phyloP scores from a whole-genome alignment of 108 stramenopile species.

The Pseudonitzschia multiseries region DNA sequence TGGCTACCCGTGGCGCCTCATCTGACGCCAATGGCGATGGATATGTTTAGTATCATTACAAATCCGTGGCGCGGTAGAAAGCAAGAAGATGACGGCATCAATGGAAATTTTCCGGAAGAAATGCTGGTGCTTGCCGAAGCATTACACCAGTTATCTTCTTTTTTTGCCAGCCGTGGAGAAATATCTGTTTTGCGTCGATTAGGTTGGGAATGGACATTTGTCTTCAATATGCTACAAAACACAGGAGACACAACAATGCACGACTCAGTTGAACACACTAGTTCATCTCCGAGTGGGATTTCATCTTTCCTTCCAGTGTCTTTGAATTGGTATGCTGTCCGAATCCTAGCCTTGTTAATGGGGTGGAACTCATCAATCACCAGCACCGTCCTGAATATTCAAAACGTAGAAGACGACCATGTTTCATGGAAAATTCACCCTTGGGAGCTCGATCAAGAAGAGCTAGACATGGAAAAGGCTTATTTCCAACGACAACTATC shows the following conservation, averaged over 20 bases:
- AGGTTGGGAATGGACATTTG: constrained; percentile 77
- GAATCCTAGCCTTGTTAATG: constrained; percentile 58
- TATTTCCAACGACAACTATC: constrained; percentile 15
- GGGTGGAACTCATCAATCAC: constrained; percentile 53
- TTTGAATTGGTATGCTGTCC: constrained; percentile 66
- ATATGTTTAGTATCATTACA: constrained; percentile 43
- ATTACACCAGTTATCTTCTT: constrained; percentile 31
- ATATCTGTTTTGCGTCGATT: constrained; percentile 39
- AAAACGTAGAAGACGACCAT: constrained; percentile 43
- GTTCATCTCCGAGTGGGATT: neutral
- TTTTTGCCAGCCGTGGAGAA: constrained; percentile 32
- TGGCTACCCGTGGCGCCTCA: constrained; percentile 87
- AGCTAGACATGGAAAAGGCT: constrained; percentile 43
- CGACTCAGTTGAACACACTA: neutral
- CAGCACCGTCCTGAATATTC: constrained; percentile 39
- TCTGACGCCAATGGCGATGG: constrained; percentile 61
- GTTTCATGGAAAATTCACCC: constrained; percentile 81
- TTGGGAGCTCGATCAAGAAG: constrained; percentile 70
- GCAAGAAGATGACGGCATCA: neutral
- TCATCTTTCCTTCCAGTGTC: constrained; percentile 14
- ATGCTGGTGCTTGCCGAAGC: constrained; percentile 39
- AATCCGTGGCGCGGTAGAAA: constrained; percentile 21
- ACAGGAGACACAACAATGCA: constrained; percentile 19
- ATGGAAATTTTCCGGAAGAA: neutral
- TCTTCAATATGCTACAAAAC: constrained; percentile 48